These are phyloP conservation scores for Talaromyces amestolkiae DNA, from an alignment of 2,329 filamentous ascomycete genomes.

Conservation along the genomic window DNA sequence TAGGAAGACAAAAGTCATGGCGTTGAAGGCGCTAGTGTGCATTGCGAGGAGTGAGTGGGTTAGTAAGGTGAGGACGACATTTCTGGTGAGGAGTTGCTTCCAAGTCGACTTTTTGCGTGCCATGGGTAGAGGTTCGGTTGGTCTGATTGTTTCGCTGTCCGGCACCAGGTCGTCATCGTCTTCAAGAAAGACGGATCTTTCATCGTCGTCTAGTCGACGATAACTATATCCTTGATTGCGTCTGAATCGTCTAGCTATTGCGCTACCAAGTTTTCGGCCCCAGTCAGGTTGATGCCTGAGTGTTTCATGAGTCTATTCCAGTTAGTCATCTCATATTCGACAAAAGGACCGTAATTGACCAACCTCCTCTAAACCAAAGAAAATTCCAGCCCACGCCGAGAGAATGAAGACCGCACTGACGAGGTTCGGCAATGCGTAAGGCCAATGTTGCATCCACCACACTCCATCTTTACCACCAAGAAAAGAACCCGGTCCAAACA, in stretches of 20 bases:
- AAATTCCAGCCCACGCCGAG: slow-evolving; percentile 53
- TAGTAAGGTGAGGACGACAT: slow-evolving; percentile 58
- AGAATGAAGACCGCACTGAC: slow-evolving; percentile 62
- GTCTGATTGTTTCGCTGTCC: slow-evolving; percentile 27
- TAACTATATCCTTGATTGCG: slow-evolving; percentile 32
- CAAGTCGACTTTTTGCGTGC: slow-evolving; percentile 47
- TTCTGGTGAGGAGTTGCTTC: slow-evolving; percentile 53
- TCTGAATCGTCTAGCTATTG: slow-evolving; percentile 29
- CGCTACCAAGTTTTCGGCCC: slow-evolving; percentile 40
- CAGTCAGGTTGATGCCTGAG: slow-evolving; percentile 41
- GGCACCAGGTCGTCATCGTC: slow-evolving; percentile 27
- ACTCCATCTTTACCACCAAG: slow-evolving; percentile 59
- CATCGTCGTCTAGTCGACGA: slow-evolving; percentile 31
- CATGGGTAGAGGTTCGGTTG: slow-evolving; percentile 26
- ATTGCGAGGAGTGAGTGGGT: slow-evolving; percentile 68
- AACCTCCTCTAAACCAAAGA: slow-evolving; percentile 67
- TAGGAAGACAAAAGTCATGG: slow-evolving; percentile 73
- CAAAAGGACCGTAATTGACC: slow-evolving; percentile 9
- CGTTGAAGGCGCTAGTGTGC: slow-evolving; percentile 73
- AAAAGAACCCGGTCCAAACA: slow-evolving; percentile 61
- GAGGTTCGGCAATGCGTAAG: slow-evolving; percentile 68
- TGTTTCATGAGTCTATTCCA: slow-evolving; percentile 36
- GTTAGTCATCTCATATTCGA: not conserved
- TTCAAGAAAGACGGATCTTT: slow-evolving; percentile 36
- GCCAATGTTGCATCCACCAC: slow-evolving; percentile 63